These are phyloP conservation scores for Coccomyxa sp. DNA, from an alignment of 139 green algal genomes.

Conservation along the genomic window DNA sequence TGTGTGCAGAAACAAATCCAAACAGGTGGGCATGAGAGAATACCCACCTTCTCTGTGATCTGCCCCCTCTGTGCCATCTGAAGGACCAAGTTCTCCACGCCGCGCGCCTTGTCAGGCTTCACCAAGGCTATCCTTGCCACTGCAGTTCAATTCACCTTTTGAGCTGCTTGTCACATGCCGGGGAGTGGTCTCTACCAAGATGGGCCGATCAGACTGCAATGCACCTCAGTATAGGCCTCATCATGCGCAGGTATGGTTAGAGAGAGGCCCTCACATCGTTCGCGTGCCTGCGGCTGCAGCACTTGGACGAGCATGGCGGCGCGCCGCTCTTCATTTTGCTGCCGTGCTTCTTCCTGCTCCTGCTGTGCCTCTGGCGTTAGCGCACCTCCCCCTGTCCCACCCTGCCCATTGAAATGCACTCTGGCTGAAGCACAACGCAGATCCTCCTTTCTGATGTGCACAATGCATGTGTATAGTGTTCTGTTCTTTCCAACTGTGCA, in stretches of 20 bases:
- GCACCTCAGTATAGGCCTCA: not conserved
- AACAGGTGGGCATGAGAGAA: too few relatives aligned
- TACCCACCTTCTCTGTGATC: conserved; percentile 63
- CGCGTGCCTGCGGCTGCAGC: conserved; percentile 69
- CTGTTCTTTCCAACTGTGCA: too few relatives aligned
- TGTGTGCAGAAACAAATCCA: too few relatives aligned
- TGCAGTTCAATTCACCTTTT: conserved; percentile 24
- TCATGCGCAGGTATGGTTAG: not conserved
- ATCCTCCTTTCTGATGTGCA: too few relatives aligned
- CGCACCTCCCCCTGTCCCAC: not conserved
- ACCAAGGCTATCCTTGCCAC: conserved; percentile 88
- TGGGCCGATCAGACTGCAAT: not conserved
- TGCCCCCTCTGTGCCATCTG: conserved; percentile 64
- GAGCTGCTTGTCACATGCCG: not conserved
- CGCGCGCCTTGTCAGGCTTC: conserved; percentile 92
- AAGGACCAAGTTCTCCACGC: conserved; percentile 88
- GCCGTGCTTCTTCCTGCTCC: conserved; percentile 1
- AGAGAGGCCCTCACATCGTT: conserved; percentile 60
- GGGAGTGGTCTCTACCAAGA: not conserved
- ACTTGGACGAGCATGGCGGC: conserved; percentile 24
- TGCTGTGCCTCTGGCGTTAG: conserved; percentile 14
- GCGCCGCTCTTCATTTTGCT: not conserved
- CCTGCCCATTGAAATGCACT: too few relatives aligned
- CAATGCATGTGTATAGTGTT: too few relatives aligned
- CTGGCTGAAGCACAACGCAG: too few relatives aligned